Conservation (phyloP, 768 basidiomycete species). For the Saitozyma podzolica region DNA sequence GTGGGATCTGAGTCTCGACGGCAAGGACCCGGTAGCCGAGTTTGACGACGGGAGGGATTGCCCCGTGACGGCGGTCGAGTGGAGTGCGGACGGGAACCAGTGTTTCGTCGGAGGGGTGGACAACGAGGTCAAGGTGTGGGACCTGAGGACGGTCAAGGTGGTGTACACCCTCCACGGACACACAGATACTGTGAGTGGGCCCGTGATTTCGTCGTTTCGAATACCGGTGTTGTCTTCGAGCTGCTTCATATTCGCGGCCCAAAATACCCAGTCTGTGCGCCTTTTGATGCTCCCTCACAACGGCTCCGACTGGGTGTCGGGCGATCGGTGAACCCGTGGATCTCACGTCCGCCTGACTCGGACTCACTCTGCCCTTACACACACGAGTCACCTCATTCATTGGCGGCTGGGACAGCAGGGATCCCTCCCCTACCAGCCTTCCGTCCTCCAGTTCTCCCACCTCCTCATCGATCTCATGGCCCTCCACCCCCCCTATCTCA, state of each 20-base stretch:
- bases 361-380: too few relatives aligned
- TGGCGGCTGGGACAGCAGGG: too few relatives aligned
- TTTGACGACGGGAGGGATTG: conserved; percentile 73
- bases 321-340: too few relatives aligned
- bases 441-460: too few relatives aligned
- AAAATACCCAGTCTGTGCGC: background rate
- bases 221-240: too few relatives aligned
- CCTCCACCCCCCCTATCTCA: background rate
- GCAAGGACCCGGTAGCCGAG: conserved; percentile 71
- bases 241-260: too few relatives aligned
- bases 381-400: too few relatives aligned
- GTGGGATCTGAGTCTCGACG: conserved; percentile 70
- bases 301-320: too few relatives aligned
- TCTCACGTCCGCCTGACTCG: too few relatives aligned
- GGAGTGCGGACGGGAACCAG: conserved; percentile 85
- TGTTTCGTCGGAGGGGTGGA: conserved; percentile 91
- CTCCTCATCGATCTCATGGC: background rate
- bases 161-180: conserved; percentile 81
- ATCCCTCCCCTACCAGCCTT: too few relatives aligned
- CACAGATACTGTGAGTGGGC: conserved; percentile 66
- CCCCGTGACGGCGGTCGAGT: conserved; percentile 87
- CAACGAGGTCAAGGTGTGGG: conserved; percentile 95
- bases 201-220: too few relatives aligned
- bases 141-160: conserved; percentile 79
- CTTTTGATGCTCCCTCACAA: background rate